phyloP scores from a whole-genome alignment of 2,329 filamentous ascomycete species.

The Rhexocercosporidium sp. region DNA sequence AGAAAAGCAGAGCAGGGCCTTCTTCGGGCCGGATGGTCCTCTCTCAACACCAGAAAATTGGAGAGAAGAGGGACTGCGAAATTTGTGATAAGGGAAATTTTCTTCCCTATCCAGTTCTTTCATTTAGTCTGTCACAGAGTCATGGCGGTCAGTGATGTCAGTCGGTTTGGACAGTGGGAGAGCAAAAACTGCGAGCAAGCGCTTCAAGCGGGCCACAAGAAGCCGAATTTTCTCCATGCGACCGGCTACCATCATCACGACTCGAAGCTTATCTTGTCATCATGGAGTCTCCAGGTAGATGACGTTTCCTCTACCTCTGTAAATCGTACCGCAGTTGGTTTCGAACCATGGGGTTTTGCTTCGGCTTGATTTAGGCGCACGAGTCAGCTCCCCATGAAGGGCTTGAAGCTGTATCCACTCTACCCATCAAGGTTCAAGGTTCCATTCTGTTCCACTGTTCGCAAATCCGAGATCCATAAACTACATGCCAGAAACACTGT shows the following conservation, averaged over 20 bases:
- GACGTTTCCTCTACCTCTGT: neutral
- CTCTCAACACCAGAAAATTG: neutral
- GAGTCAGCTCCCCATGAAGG: neutral
- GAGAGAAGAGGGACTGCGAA: neutral
- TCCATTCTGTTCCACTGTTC: neutral
- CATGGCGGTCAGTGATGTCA: conserved; percentile 6
- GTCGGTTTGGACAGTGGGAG: neutral
- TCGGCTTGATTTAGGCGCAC: neutral
- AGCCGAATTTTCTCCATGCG: conserved; percentile 3
- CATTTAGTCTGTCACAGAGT: neutral
- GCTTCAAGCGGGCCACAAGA: neutral
- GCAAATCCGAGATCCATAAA: neutral
- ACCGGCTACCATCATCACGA: neutral
- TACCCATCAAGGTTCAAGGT: neutral
- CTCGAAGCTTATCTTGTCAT: conserved; percentile 2
- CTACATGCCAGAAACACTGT: no score
- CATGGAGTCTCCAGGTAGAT: conserved; percentile 10
- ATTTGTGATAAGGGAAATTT: conserved; percentile 1
- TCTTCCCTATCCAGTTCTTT: neutral
- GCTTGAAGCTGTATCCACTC: neutral
- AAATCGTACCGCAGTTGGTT: neutral
- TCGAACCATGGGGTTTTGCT: neutral
- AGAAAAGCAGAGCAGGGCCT: conserved; percentile 2
- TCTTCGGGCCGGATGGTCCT: conserved; percentile 6
- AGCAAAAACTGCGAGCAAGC: neutral